phyloP scores from a whole-genome alignment of 1,139 yeast species.

The Waltiozyma sp. region DNA sequence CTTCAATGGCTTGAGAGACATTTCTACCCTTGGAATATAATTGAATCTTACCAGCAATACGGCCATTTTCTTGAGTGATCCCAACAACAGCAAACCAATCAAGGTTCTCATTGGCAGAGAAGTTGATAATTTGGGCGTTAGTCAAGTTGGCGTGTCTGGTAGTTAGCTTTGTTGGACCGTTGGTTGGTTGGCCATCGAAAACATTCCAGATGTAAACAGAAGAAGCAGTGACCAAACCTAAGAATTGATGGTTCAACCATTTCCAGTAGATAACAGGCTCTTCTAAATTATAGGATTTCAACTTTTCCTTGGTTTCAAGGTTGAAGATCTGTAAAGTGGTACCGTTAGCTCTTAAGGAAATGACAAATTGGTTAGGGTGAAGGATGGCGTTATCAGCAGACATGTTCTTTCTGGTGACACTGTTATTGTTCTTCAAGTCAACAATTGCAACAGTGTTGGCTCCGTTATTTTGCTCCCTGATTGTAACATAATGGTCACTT shows the following conservation, averaged over 20 bases:
- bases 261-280: conserved; percentile 95
- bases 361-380: conserved; percentile 84
- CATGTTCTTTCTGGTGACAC: conserved; percentile 83
- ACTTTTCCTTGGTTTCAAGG: conserved; percentile 74
- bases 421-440: conserved; percentile 65
- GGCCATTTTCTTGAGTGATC: conserved; percentile 87
- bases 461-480: conserved; percentile 65
- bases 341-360: conserved; percentile 92
- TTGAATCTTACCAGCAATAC: conserved; percentile 95
- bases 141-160: conserved; percentile 74
- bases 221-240: conserved; percentile 79
- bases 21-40: conserved; percentile 79
- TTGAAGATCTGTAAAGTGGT: conserved; percentile 92
- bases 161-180: conserved; percentile 69
- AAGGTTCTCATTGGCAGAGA: conserved; percentile 68
- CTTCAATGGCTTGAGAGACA: conserved; percentile 94
- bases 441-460: conserved; percentile 90
- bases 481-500: conserved; percentile 82
- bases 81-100: conserved; percentile 96
- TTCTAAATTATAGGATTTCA: conserved; percentile 76
- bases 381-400: conserved; percentile 95
- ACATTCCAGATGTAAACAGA: conserved; percentile 75
- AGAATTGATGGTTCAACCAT: conserved; percentile 66
- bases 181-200: conserved; percentile 65
- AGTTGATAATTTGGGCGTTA: conserved; percentile 84